Evolutionary conservation across 768 basidiomycete genomes (phyloP).

Genomic region (Imleria badia): DNA sequence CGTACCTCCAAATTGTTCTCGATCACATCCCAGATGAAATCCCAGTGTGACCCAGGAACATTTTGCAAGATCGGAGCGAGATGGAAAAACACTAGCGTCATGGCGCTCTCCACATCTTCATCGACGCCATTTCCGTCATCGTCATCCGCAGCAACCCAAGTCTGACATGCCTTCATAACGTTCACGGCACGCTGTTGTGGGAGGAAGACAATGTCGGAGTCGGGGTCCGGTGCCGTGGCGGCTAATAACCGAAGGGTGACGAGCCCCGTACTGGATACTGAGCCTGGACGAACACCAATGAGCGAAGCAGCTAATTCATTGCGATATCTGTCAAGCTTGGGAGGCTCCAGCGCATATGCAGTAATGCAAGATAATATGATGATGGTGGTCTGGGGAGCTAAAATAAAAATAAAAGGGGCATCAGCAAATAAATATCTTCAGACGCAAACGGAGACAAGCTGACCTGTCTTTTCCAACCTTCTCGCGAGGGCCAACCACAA

Average conservation of each 20-base stretch:
- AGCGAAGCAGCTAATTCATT: constrained; percentile 89
- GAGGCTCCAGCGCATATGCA: constrained; percentile 62
- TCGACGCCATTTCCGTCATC: constrained; percentile 59
- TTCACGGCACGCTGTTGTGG: constrained; percentile 85
- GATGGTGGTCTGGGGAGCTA: constrained; percentile 71
- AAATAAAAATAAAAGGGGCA: background rate
- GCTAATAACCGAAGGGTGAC: constrained; percentile 64
- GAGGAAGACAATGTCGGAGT: constrained; percentile 81
- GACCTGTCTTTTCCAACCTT: constrained; percentile 62
- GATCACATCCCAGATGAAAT: constrained; percentile 83
- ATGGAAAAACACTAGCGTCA: constrained; percentile 70
- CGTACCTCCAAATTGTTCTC: constrained; percentile 87
- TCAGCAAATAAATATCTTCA: constrained; percentile 1
- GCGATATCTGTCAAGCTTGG: constrained; percentile 73
- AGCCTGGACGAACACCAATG: constrained; percentile 59
- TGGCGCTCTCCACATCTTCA: constrained; percentile 76
- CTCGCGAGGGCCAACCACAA: constrained; percentile 74
- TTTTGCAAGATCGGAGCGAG: constrained; percentile 88
- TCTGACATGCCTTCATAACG: constrained; percentile 77
- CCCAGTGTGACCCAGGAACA: constrained; percentile 88
- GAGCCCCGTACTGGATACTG: constrained; percentile 71
- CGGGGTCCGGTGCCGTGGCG: constrained; percentile 71
- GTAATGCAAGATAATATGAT: constrained; percentile 64
- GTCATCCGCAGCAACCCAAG: constrained; percentile 69
- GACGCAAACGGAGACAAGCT: constrained; percentile 17